Evolutionary conservation across 495 filamentous ascomycete genomes (phyloP).

Genomic region (Xylaria castorea): DNA sequence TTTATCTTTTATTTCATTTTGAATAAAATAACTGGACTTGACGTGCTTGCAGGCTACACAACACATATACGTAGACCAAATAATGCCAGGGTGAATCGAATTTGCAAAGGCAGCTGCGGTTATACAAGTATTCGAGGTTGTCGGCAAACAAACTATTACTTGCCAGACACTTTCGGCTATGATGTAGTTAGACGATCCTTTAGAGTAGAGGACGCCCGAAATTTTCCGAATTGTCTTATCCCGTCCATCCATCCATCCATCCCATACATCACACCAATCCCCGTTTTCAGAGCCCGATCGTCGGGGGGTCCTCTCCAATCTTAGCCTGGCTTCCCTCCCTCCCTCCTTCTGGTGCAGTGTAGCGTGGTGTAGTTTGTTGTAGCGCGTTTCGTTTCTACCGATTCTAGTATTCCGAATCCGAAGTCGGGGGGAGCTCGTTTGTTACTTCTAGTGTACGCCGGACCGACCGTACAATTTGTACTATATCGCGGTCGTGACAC

Average conservation of each 20-base stretch:
- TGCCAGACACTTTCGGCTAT: too few species aligned
- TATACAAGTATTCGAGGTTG: neutral
- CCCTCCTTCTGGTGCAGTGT: neutral
- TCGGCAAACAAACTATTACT: too few species aligned
- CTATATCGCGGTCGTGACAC: neutral
- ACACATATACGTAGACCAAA: neutral
- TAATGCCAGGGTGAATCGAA: neutral
- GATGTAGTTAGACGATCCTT: too few species aligned
- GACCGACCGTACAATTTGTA: neutral
- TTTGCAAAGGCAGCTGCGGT: neutral
- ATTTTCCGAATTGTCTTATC: neutral
- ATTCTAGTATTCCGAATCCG: neutral
- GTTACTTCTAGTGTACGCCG: neutral
- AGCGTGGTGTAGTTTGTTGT: neutral
- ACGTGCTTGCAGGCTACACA: neutral
- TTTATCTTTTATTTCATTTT: too few species aligned
- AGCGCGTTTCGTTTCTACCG: neutral
- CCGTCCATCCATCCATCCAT: too few species aligned
- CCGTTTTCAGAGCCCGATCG: neutral
- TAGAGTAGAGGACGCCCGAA: too few species aligned
- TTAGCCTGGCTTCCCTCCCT: neutral
- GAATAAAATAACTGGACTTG: neutral
- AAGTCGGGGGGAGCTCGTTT: neutral
- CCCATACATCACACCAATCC: neutral
- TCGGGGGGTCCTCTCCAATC: neutral